Evolutionary conservation across 768 basidiomycete species (phyloP), one percentile per base, ranked within the genome.

Genomic region (Mycena floridula): DNA sequence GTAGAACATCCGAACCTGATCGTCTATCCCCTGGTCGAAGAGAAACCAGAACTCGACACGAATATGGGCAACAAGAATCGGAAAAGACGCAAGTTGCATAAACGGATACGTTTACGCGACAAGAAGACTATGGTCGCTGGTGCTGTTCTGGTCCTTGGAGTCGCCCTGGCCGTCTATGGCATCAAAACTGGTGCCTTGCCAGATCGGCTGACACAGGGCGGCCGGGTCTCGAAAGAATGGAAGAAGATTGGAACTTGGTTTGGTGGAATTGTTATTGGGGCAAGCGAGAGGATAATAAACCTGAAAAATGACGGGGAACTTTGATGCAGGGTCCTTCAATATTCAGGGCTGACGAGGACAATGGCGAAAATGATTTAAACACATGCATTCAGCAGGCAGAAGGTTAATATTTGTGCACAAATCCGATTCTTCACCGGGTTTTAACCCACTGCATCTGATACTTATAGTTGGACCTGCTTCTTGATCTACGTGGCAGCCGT

Each of bases 141-240:
- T 20, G 82, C 83, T 18, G 73, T 87, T 24, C 57, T 89, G 22
- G 77, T 84, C 11, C 65, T 89, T 5, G 83, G 83, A 11, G 75
- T 86, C 18, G 85, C 84, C 7, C 67, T 89, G 57, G 83, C 82
- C 3, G 65, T 79, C 20, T 80, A 78, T 59, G 68, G 72, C 24
- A 60, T 72, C 60, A 60, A 8, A 35, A 39, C 18, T 43, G 35
- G 25, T 41, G 43, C 45, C 53, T 54, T 37, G 57, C 63, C 5
- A 61, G 57, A 1, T 52, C 48, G 18, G 45, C 49, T 36, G 57
- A 54, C 26, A 54, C 42, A 22, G 48, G 50, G 21, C 9, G 28
- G n/a, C n/a, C n/a, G n/a, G n/a, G n/a, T n/a, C n/a, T n/a, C n/a
- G n/a, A 13, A 39, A 11, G 58, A 56, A 25, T 63, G 59, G 60